These are phyloP conservation scores for Ramularia collo-cygni DNA, from an alignment of 2,329 filamentous ascomycete species.

Conservation along the genomic window DNA sequence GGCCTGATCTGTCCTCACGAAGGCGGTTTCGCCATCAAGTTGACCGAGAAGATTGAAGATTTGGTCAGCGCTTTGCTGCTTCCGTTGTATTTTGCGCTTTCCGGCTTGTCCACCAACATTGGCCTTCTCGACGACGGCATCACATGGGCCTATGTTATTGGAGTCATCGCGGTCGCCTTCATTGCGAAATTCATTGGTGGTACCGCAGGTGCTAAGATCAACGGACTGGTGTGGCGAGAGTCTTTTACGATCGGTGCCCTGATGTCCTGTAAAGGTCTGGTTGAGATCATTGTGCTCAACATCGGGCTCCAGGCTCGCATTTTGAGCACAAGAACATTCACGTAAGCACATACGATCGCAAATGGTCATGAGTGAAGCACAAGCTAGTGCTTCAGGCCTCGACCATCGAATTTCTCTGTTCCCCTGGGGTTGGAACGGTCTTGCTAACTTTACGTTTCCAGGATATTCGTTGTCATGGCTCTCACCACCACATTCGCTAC, in stretches of 20 bases:
- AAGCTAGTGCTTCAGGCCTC: no score
- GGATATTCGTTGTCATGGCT: slow-evolving; percentile 89
- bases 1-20: slow-evolving; percentile 88
- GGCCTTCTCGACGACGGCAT: slow-evolving; percentile 74
- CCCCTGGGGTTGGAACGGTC: no score
- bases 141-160: slow-evolving; percentile 86
- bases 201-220: slow-evolving; percentile 66
- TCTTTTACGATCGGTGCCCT: slow-evolving; percentile 78
- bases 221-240: slow-evolving; percentile 82
- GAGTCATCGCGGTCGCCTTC: slow-evolving; percentile 74
- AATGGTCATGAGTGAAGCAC: no score
- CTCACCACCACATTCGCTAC: slow-evolving; percentile 78
- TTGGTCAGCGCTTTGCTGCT: slow-evolving; percentile 75
- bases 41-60: slow-evolving; percentile 93
- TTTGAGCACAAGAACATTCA: slow-evolving; percentile 73
- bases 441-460: not conserved
- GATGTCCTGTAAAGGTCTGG: slow-evolving; percentile 95
- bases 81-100: slow-evolving; percentile 88
- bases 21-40: slow-evolving; percentile 79
- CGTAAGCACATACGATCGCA: no score
- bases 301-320: slow-evolving; percentile 81
- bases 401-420: no score
- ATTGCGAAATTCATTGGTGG: slow-evolving; percentile 78
- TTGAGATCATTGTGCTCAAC: slow-evolving; percentile 88
- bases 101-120: slow-evolving; percentile 80